A percentile compares a stretch with the other conserved stretches of the same genome.
Conservation (phyloP, 2,329 filamentous ascomycete species). For the Stachybotrys chlorohalonatus region DNA sequence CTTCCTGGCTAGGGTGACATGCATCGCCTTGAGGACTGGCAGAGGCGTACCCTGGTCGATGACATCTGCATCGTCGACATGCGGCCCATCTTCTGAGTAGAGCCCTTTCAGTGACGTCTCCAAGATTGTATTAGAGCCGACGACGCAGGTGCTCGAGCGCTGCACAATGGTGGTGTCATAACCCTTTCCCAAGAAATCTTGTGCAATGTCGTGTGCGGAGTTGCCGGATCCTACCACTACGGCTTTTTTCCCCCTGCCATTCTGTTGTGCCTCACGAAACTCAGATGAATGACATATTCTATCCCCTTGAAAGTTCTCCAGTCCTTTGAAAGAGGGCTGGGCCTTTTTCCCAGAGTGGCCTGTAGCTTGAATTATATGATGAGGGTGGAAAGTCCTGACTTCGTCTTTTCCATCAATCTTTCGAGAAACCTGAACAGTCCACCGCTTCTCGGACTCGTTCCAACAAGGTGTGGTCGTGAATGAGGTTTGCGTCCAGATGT, state of each 20-base stretch:
- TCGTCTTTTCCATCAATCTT: conserved; percentile 37
- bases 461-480: conserved; percentile 35
- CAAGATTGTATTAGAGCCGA: conserved; percentile 44
- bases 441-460: conserved; percentile 37
- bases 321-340: conserved; percentile 47
- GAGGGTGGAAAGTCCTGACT: conserved; percentile 47
- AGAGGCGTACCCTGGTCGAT: conserved; percentile 47
- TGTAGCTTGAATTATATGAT: conserved; percentile 58
- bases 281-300: conserved; percentile 54
- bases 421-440: conserved; percentile 47
- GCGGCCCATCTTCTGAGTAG: conserved; percentile 43
- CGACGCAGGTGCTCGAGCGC: conserved; percentile 54
- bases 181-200: conserved; percentile 58
- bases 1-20: conserved; percentile 30
- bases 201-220: conserved; percentile 59
- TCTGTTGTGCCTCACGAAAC: conserved; percentile 41
- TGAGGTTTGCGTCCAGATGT: conserved; percentile 52
- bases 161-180: conserved; percentile 63
- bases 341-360: conserved; percentile 61
- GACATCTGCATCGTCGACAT: conserved; percentile 58
- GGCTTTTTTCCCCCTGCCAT: conserved; percentile 46
- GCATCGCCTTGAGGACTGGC: conserved; percentile 50
- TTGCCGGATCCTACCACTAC: conserved; percentile 62
- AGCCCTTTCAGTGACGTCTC: conserved; percentile 43
- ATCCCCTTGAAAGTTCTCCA: conserved; percentile 47